Evolutionary conservation across 2,329 filamentous ascomycete genomes (phyloP).

Genomic region (Scolecobasidium constrictum): DNA sequence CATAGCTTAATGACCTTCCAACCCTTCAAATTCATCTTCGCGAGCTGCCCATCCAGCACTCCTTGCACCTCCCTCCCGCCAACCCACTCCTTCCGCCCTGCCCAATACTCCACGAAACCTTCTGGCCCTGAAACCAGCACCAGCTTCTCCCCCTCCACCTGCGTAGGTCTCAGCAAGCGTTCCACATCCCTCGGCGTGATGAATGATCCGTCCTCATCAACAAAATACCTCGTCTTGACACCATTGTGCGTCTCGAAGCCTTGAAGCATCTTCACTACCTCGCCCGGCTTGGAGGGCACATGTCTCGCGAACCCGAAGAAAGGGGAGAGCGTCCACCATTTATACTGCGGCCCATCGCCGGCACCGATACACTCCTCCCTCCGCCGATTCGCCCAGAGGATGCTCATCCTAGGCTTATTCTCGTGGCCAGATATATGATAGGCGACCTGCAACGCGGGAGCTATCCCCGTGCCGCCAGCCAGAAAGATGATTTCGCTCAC

Average conservation of each 20-base stretch:
- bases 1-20: constrained; percentile 51
- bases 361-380: constrained; percentile 53
- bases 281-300: not conserved
- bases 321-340: constrained; percentile 7
- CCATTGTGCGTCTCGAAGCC: constrained; percentile 2
- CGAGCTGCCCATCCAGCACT: constrained; percentile 56
- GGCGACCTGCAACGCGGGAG: constrained; percentile 75
- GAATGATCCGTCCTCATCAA: constrained; percentile 66
- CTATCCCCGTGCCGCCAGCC: constrained; percentile 86
- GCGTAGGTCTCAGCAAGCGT: constrained; percentile 9
- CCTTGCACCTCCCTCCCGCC: constrained; percentile 67
- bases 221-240: constrained; percentile 44
- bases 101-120: constrained; percentile 73
- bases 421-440: constrained; percentile 44
- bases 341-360: constrained; percentile 11
- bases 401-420: constrained; percentile 42
- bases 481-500: constrained; percentile 63
- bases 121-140: constrained; percentile 86
- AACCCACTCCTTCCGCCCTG: constrained; percentile 68
- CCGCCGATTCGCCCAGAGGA: constrained; percentile 72
- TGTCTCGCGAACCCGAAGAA: not conserved
- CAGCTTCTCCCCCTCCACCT: constrained; percentile 43
- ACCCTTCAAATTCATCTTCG: constrained; percentile 44
- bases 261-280: constrained; percentile 8
- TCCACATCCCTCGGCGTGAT: constrained; percentile 39